Evolutionary conservation across 345 rosid species (phyloP).

Genomic region (Populus nigra): DNA sequence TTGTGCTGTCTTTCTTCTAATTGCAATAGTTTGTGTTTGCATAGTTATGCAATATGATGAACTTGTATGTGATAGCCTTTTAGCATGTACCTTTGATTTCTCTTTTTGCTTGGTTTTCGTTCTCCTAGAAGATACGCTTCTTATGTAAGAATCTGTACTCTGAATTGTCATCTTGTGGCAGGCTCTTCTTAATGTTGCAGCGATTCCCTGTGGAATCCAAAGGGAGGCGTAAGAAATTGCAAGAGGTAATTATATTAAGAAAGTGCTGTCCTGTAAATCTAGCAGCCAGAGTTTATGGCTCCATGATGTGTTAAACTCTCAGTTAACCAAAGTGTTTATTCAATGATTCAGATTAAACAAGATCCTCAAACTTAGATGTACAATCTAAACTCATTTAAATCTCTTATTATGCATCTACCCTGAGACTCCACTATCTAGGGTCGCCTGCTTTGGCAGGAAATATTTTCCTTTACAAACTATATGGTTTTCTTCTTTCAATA

Average conservation of each 20-base stretch:
- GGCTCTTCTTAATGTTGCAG: conserved; percentile 90
- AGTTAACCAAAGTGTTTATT: background rate
- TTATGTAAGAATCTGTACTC: background rate
- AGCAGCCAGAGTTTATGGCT: background rate
- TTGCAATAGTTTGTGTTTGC: background rate
- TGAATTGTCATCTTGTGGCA: conserved; percentile 34
- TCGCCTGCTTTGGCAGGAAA: background rate
- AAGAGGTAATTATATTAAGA: conserved; percentile 53
- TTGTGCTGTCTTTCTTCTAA: background rate
- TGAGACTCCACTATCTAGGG: background rate
- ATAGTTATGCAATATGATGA: background rate
- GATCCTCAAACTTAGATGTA: background rate
- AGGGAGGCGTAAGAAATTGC: conserved; percentile 87
- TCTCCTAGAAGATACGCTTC: background rate
- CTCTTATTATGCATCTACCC: background rate
- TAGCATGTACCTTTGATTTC: conserved; percentile 1
- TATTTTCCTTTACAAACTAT: background rate
- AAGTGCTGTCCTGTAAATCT: background rate
- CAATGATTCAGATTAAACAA: background rate
- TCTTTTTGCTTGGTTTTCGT: background rate
- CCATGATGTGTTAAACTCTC: background rate
- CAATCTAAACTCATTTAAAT: background rate
- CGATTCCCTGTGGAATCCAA: conserved; percentile 95
- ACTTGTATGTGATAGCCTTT: background rate
- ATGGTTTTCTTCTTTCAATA: background rate